These are phyloP conservation scores for Puccinia coronata DNA, from an alignment of 1,284 basidiomycete genomes.

Conservation along the genomic window DNA sequence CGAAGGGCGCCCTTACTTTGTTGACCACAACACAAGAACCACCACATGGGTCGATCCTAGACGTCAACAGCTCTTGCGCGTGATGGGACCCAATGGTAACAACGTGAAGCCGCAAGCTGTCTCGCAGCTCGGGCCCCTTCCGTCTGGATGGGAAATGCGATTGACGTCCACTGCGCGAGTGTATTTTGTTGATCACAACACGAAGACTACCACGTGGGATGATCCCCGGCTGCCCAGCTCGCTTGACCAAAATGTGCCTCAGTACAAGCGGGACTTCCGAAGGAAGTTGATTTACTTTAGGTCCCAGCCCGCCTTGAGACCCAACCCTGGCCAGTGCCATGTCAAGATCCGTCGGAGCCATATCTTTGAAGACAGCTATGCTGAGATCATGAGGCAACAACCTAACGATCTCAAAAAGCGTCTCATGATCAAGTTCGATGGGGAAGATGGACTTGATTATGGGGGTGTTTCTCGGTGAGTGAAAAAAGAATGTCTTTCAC, in stretches of 20 bases:
- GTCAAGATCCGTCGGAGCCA: conserved; percentile 87
- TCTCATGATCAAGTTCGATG: conserved; percentile 92
- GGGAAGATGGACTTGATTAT: conserved; percentile 48
- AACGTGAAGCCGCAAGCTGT: conserved; percentile 78
- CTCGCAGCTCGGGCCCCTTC: conserved; percentile 87
- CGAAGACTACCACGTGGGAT: conserved; percentile 93
- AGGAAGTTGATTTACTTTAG: conserved; percentile 99
- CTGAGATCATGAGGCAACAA: conserved; percentile 89
- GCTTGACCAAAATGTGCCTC: conserved; percentile 78
- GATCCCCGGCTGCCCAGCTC: conserved; percentile 65
- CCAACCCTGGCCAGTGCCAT: conserved; percentile 82
- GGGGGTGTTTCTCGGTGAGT: conserved; percentile 51
- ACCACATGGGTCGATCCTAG: conserved; percentile 99
- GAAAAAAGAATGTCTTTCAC: not conserved
- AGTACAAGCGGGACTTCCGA: conserved; percentile 99
- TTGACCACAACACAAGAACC: conserved; percentile 86
- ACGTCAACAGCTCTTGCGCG: conserved; percentile 77
- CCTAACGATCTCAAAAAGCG: conserved; percentile 96
- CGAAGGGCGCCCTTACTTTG: conserved; percentile 60
- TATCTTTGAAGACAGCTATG: conserved; percentile 95
- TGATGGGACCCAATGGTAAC: conserved; percentile 80
- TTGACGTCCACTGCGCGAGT: conserved; percentile 87
- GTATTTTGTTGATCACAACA: conserved; percentile 96
- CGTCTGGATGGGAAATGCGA: conserved; percentile 97
- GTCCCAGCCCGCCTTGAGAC: conserved; percentile 89